These are phyloP conservation scores for Xerocomus amazonicus DNA, from an alignment of 1,284 basidiomycete species.

Conservation along the genomic window DNA sequence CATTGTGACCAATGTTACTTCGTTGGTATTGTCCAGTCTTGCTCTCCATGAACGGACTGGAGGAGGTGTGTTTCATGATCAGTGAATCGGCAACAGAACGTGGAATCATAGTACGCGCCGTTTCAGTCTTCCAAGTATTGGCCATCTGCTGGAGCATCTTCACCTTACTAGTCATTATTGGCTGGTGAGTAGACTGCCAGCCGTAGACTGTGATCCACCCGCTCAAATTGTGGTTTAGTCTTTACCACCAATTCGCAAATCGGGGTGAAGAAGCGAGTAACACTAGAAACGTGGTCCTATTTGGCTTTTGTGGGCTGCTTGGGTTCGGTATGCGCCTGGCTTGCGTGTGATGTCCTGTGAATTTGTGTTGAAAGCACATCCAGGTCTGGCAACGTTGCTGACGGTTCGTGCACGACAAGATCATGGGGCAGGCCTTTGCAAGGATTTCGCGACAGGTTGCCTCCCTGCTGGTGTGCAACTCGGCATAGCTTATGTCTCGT, in stretches of 20 bases:
- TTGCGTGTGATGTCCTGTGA: background rate
- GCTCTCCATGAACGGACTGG: slow-evolving; percentile 20
- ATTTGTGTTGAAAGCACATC: slow-evolving; percentile 4
- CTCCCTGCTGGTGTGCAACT: slow-evolving; percentile 17
- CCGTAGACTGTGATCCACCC: background rate
- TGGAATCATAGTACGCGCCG: background rate
- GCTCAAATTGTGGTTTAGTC: slow-evolving; percentile 7
- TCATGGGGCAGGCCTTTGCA: slow-evolving; percentile 13
- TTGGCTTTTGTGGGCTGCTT: slow-evolving; percentile 18
- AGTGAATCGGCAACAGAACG: background rate
- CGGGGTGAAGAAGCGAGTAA: slow-evolving; percentile 23
- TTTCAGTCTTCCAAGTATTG: slow-evolving; percentile 26
- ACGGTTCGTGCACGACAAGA: slow-evolving; percentile 19
- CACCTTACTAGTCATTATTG: slow-evolving; percentile 11
- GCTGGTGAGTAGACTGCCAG: slow-evolving; percentile 18
- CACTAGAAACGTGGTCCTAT: slow-evolving; percentile 20
- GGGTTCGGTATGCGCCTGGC: slow-evolving; percentile 14
- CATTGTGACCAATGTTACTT: slow-evolving; percentile 11
- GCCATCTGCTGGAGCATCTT: slow-evolving; percentile 10
- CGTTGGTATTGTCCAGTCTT: slow-evolving; percentile 13
- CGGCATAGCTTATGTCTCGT: slow-evolving; percentile 17
- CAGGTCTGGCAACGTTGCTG: slow-evolving; percentile 18
- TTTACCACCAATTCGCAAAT: slow-evolving; percentile 12
- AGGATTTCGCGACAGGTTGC: slow-evolving; percentile 23
- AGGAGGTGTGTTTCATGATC: slow-evolving; percentile 18